Percentiles rank a stretch among this genome's conserved stretches.
phyloP scores from a whole-genome alignment of 306 rosid genomes.

The Prinsepia uniflora region DNA sequence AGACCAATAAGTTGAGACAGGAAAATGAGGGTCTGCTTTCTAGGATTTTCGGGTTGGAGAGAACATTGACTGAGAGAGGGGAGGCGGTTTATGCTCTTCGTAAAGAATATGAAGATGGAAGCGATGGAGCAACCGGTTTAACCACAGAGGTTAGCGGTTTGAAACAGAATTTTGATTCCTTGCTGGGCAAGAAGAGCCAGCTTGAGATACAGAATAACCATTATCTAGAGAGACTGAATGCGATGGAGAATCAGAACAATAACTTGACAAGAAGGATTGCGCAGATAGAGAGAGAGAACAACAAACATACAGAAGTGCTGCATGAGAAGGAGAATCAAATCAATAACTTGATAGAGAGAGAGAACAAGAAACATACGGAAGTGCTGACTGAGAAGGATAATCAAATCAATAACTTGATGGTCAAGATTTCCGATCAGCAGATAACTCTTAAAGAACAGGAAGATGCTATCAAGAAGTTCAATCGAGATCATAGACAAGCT shows the following conservation, averaged over 20 bases:
- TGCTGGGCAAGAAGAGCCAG: slow-evolving; percentile 39
- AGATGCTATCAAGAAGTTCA: slow-evolving; percentile 24
- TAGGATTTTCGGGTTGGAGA: slow-evolving; percentile 12
- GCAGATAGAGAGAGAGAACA: slow-evolving; percentile 32
- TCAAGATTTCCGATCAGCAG: slow-evolving; percentile 44
- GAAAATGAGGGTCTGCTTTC: slow-evolving; percentile 11
- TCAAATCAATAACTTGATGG: slow-evolving; percentile 16
- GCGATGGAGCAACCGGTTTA: slow-evolving; percentile 36
- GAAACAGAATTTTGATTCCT: slow-evolving; percentile 41
- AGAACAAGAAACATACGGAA: slow-evolving; percentile 1
- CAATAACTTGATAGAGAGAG: slow-evolving; percentile 19
- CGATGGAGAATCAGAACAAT: no score
- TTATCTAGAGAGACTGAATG: no score
- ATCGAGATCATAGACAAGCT: slow-evolving; percentile 21
- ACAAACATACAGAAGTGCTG: slow-evolving; percentile 32
- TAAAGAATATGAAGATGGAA: slow-evolving; percentile 15
- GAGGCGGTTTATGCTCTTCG: slow-evolving; percentile 26
- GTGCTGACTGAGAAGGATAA: slow-evolving; percentile 9
- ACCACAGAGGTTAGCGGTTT: slow-evolving; percentile 26
- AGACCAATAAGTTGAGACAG: slow-evolving; percentile 18
- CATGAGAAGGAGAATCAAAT: slow-evolving; percentile 28
- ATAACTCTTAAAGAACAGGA: slow-evolving; percentile 33
- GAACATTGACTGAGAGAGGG: slow-evolving; percentile 30
- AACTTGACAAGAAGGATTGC: no score
- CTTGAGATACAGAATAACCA: slow-evolving; percentile 22